phyloP scores from a whole-genome alignment of 768 basidiomycete species.

The Pleurotus tuoliensis region DNA sequence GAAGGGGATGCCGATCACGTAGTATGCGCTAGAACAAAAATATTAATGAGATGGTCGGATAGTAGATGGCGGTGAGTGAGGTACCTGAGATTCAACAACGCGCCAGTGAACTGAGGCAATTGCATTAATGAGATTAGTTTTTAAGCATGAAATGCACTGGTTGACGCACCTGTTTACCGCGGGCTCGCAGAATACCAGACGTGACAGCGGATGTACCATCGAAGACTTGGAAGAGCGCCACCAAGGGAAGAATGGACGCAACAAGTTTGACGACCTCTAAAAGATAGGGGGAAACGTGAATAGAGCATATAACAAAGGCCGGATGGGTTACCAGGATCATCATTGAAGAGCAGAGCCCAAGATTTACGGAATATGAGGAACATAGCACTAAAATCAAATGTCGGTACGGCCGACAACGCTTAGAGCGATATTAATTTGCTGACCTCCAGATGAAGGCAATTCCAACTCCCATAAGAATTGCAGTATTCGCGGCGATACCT shows the following conservation, averaged over 20 bases:
- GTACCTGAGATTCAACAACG: slow-evolving; percentile 74
- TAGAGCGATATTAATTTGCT: background rate
- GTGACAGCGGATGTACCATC: slow-evolving; percentile 71
- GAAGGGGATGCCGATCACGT: slow-evolving; percentile 77
- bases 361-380: slow-evolving; percentile 58
- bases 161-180: slow-evolving; percentile 62
- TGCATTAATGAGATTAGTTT: too few relatives aligned
- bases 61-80: background rate
- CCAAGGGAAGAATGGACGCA: slow-evolving; percentile 67
- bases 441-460: slow-evolving; percentile 70
- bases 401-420: background rate
- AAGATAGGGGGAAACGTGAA: too few relatives aligned
- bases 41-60: background rate
- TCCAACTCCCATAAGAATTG: slow-evolving; percentile 61
- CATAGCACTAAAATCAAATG: slow-evolving; percentile 33
- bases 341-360: slow-evolving; percentile 77
- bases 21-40: slow-evolving; percentile 54
- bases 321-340: slow-evolving; percentile 32
- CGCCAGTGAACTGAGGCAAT: slow-evolving; percentile 54
- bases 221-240: slow-evolving; percentile 81
- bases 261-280: slow-evolving; percentile 47
- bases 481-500: slow-evolving; percentile 56
- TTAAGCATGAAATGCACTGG: too few relatives aligned
- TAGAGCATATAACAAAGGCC: too few relatives aligned
- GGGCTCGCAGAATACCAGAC: slow-evolving; percentile 76